A percentile compares a stretch with the other conserved stretches of the same genome.
These are phyloP conservation scores for Hypoxylon sp. DNA, from an alignment of 2,329 filamentous ascomycete genomes.

Conservation along the genomic window DNA sequence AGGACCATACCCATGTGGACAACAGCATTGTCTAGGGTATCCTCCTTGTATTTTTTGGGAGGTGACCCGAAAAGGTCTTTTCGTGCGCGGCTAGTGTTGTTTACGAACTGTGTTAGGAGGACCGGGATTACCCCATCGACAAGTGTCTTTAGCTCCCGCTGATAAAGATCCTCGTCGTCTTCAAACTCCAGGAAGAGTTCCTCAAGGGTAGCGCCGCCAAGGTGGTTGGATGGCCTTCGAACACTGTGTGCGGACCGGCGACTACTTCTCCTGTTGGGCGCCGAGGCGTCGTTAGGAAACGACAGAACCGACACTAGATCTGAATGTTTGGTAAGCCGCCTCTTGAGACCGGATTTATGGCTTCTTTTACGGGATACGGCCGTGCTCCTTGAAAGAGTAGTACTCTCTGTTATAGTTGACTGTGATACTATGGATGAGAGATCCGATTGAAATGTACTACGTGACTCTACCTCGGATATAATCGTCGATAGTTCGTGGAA, in stretches of 20 bases:
- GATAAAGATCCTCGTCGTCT: slow-evolving; percentile 88
- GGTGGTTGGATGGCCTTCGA: slow-evolving; percentile 76
- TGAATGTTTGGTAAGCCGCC: slow-evolving; percentile 88
- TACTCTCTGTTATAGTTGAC: slow-evolving; percentile 67
- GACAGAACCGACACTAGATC: slow-evolving; percentile 95
- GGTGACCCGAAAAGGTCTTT: slow-evolving; percentile 76
- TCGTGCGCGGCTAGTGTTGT: slow-evolving; percentile 72
- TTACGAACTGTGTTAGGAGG: slow-evolving; percentile 85
- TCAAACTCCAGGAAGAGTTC: slow-evolving; percentile 85
- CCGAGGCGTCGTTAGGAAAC: slow-evolving; percentile 68
- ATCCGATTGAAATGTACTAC: slow-evolving; percentile 62
- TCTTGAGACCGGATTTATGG: slow-evolving; percentile 70
- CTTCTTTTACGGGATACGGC: slow-evolving; percentile 60
- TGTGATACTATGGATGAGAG: slow-evolving; percentile 63
- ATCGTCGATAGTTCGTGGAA: slow-evolving; percentile 70
- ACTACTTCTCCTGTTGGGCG: slow-evolving; percentile 73
- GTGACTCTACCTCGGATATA: slow-evolving; percentile 62
- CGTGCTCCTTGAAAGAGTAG: slow-evolving; percentile 61
- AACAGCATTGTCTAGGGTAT: slow-evolving; percentile 84
- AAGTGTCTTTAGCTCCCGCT: slow-evolving; percentile 89
- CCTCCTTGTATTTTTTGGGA: slow-evolving; percentile 62
- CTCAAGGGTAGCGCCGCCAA: slow-evolving; percentile 75
- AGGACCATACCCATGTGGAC: slow-evolving; percentile 93
- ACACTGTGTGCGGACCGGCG: slow-evolving; percentile 83
- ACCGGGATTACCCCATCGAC: slow-evolving; percentile 97